Evolutionary conservation across 345 rosid genomes (phyloP).

Genomic region (Anastatica hierochuntica): DNA sequence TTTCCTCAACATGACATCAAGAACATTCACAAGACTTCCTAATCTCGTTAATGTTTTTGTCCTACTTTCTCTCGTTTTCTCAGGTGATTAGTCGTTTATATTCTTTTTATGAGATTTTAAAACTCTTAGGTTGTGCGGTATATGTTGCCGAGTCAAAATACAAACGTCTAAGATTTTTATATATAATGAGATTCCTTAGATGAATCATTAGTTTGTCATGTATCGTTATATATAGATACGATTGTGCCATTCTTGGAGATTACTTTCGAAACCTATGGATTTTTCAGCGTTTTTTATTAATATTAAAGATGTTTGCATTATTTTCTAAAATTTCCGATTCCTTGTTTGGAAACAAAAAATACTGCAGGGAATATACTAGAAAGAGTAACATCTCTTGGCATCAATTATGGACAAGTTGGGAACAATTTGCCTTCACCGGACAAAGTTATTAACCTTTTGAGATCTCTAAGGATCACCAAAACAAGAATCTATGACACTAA

Average conservation of each 20-base stretch:
- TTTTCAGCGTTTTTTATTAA: too few species aligned
- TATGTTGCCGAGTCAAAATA: too few species aligned
- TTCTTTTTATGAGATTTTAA: background rate
- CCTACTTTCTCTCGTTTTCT: slow-evolving; percentile 26
- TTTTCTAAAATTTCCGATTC: too few species aligned
- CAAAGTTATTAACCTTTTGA: slow-evolving; percentile 53
- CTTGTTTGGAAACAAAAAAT: too few species aligned
- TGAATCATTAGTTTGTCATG: too few species aligned
- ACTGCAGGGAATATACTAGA: too few species aligned
- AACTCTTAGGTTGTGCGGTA: background rate
- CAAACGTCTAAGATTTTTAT: too few species aligned
- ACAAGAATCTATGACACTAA: slow-evolving; percentile 84
- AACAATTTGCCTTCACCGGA: slow-evolving; percentile 69
- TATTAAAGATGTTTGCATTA: too few species aligned
- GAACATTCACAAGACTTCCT: slow-evolving; percentile 21
- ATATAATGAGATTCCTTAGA: too few species aligned
- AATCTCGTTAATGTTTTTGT: slow-evolving; percentile 28
- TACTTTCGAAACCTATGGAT: too few species aligned
- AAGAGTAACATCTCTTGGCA: slow-evolving; percentile 57
- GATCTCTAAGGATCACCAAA: slow-evolving; percentile 52
- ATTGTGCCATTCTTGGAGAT: too few species aligned
- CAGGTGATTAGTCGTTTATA: slow-evolving; percentile 31
- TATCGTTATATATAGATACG: too few species aligned
- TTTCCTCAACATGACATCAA: slow-evolving; percentile 26
- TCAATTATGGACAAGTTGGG: slow-evolving; percentile 88